Evolutionary conservation across 495 filamentous ascomycete species (phyloP), one percentile per base, ranked within the genome.

Genomic region (Penicillium cosmopolitanum): DNA sequence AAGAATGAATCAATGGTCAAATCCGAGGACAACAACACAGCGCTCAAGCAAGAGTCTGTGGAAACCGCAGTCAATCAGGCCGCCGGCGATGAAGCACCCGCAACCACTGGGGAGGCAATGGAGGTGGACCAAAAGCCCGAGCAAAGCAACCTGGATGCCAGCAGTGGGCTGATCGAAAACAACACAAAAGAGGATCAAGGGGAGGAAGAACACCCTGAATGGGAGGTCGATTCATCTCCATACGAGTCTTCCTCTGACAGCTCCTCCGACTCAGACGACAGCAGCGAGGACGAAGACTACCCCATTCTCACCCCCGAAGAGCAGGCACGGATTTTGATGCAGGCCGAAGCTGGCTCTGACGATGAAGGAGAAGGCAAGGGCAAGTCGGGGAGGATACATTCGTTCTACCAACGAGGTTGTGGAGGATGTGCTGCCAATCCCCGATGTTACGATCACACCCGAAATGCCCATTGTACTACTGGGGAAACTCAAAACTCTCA

Each of bases 271-370:
- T 81, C 82, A 11, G 84, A 87, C 50, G 86, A 87, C 53, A 84
- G 84, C 47, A 88, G 87, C 33, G 88, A 89, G 31, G 87, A 87
- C n/a, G 87, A 87, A 55, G 83, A 86, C 50, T 91, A 91, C 58
- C 80, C 86, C 13, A 80, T 91, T 28, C 80, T 96, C 16, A 87
- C 85, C 50, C 82, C 89, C 12, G 89, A 90, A 69, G 91, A 95
- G 68, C 87, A 90, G 62, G 89, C 89, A 1, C 84, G 86, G 10
- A 84, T 94, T 35, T 78, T 97, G 28, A 94, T 97, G 92, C 78
- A 84, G 59, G 87, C 82, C 51, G 90, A 85, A 47, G 85, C 77
- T 38, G 85, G 80, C 8, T 88, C 85, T 7, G 89, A 92, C 48
- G 93, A 94, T 46, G 90, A 89, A 55, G 86, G 82, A 68, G 74